Evolutionary conservation across 2,329 filamentous ascomycete genomes (phyloP), one percentile per base, ranked within the genome.

Genomic region (Scedosporium boydii): DNA sequence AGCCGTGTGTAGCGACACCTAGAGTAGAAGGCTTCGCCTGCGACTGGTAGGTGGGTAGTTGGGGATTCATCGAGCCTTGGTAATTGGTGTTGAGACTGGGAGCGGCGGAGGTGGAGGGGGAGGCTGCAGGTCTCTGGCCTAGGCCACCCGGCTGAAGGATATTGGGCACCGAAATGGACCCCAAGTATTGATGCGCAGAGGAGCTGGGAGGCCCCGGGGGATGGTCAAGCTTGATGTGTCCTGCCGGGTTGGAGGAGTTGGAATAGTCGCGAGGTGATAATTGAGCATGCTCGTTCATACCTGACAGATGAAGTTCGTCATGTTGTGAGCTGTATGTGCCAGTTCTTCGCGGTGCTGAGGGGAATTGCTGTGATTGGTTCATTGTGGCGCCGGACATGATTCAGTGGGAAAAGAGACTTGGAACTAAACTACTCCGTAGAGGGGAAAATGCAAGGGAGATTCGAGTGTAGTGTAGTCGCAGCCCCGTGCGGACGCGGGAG

Each of bases 1-100:
- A 93, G 71, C 81, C 84, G 72, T 93, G 90, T 51, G 64, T 63
- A 16, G 88, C 82, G 72, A 83, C 74, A 73, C 77, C 85, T 69
- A 89, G 78, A 53, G 82, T 83, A 62, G 86, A 82, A 23, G 88
- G 84, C 71, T 89, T 87, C 58, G 86, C 84, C 53, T 88, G 85
- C 27, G 85, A 81, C 55, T 82, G 79, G 70, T 86, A 87, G 64
- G 86, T 84, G 58, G 67, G 67, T 63, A 70, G 71, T 63, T 73
- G 72, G 58, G 53, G 42, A 58, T 57, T 58, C 60, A 62, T 62
- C 41, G 53, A 48, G 34, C 34, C 55, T 34, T 58, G 60, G 4
- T 58, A 38, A 58, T 58, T 41, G 29, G 34, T 34, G 53, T 18
- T 38, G 16, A 41, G 59, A 16, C n/a, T 38, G 27, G 59, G 42